Conservation (phyloP, 768 basidiomycete genomes). For the Xerocomellus dryophilus region DNA sequence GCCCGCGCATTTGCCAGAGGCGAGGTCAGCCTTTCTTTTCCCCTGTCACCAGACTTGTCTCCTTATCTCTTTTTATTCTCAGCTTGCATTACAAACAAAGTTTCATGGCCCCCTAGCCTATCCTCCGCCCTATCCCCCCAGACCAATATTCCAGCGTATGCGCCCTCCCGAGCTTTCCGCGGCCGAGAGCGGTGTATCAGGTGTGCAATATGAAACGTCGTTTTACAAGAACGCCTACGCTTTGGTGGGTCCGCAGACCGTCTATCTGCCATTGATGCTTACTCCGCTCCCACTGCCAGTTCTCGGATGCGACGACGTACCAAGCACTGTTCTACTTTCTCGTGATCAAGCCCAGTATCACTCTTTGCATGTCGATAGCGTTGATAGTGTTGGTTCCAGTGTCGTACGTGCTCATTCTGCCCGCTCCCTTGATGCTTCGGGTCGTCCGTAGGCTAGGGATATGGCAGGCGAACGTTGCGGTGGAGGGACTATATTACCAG, state of each 20-base stretch:
- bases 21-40: constrained; percentile 45
- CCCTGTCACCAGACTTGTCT: background rate
- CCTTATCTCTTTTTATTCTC: constrained; percentile 15
- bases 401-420: constrained; percentile 55
- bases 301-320: constrained; percentile 78
- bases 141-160: constrained; percentile 70
- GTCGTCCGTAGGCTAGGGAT: constrained; percentile 63
- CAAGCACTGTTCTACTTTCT: constrained; percentile 87
- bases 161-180: constrained; percentile 49
- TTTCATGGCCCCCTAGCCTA: constrained; percentile 70
- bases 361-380: constrained; percentile 57
- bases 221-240: constrained; percentile 82
- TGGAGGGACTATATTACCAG: constrained; percentile 60
- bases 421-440: constrained; percentile 66
- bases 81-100: constrained; percentile 64
- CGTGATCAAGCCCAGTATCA: constrained; percentile 81
- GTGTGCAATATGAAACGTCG: constrained; percentile 54
- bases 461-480: constrained; percentile 82
- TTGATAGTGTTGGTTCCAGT: constrained; percentile 58
- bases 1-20: constrained; percentile 68
- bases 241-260: constrained; percentile 51
- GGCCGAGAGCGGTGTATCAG: constrained; percentile 43
- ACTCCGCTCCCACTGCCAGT: constrained; percentile 40
- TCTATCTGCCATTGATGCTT: constrained; percentile 1
- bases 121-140: constrained; percentile 60